Conservation (phyloP, 1,284 basidiomycete species). For the Fomes fomentarius region DNA sequence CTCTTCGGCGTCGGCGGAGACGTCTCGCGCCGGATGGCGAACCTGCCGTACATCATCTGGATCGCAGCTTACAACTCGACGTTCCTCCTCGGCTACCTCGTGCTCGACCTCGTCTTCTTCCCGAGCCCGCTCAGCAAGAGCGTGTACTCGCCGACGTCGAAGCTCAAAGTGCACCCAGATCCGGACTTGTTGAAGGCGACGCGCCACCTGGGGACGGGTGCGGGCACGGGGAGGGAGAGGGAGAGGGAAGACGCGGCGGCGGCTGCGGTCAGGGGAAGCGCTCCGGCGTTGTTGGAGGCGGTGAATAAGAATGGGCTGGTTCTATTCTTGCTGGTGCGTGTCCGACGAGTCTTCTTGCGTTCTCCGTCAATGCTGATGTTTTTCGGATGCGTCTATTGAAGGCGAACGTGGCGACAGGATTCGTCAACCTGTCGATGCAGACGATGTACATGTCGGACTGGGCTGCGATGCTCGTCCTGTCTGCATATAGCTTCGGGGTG, state of each 20-base stretch:
- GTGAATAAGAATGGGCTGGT: conserved; percentile 83
- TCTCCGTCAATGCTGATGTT: neutral
- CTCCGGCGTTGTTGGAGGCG: conserved; percentile 74
- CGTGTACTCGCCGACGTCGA: conserved; percentile 41
- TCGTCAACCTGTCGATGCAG: conserved; percentile 79
- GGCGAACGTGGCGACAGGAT: conserved; percentile 89
- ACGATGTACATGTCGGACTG: conserved; percentile 80
- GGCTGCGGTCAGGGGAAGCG: conserved; percentile 9
- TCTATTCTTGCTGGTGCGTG: conserved; percentile 81
- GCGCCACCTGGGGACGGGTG: conserved; percentile 2
- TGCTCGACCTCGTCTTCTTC: conserved; percentile 75
- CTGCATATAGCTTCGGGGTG: conserved; percentile 63
- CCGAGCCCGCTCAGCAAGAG: conserved; percentile 43
- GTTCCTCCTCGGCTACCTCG: conserved; percentile 83
- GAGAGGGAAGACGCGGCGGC: conserved; percentile 19
- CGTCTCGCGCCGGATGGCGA: conserved; percentile 84
- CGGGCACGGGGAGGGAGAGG: neutral
- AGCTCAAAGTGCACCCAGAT: conserved; percentile 39
- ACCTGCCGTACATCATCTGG: conserved; percentile 91
- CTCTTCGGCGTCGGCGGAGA: conserved; percentile 46
- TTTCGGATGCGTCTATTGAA: conserved; percentile 34
- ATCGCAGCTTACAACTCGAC: conserved; percentile 87
- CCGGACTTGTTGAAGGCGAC: conserved; percentile 20
- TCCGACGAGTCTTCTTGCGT: neutral
- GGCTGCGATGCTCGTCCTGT: conserved; percentile 67